Evolutionary conservation across 2,329 filamentous ascomycete species (phyloP), one percentile per base, ranked within the genome.

Genomic region (Saccharata proteae): DNA sequence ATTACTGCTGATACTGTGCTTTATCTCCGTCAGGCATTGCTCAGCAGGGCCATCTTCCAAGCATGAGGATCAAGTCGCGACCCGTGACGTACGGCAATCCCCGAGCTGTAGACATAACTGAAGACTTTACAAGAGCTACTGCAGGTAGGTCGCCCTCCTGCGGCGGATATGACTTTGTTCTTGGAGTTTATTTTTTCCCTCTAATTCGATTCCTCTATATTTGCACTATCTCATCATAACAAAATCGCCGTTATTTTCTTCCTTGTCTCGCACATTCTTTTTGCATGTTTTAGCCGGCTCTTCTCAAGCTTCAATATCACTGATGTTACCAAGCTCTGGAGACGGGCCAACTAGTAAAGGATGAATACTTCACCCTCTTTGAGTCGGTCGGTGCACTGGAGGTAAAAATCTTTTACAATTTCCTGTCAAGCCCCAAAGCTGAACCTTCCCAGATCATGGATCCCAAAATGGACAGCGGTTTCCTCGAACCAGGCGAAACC

Each of bases 391-490:
- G 83, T 39, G 82, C 82, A 43, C 67, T 90, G 14, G 82, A 90
- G 70, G 63, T 66, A 52, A 19, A 40, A 35, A 3, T 17, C 7
- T 16, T n/a, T 3, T 19, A 26, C 19, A 14, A 4, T 29, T 13
- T 13, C 12, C 15, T 8, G 18, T 8, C 18, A 3, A 19, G 3
- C 31, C 15, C 8, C 26, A 17, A 21, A 26, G 16, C 19, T 14
- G 1, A 12, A 17, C 23, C 6, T 11, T 12, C 16, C 31, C 47
- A 98, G 90, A 93, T 98, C 45, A 94, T 94, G 83, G 90, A 98
- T 49, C 77, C 82, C 1, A 98, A 96, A 59, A 98, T 98, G 90
- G 90, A 98, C 56, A 94, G 84, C 49, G 90, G 90, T 16, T 85
- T 79, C 42, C 64, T 92, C 5, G 68, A 74, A 13, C 73, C 79